A percentile compares a stretch with the other conserved stretches of the same genome.
phyloP scores from a whole-genome alignment of 176 grass and related monocot genomes.

The Elaeis guineensis region DNA sequence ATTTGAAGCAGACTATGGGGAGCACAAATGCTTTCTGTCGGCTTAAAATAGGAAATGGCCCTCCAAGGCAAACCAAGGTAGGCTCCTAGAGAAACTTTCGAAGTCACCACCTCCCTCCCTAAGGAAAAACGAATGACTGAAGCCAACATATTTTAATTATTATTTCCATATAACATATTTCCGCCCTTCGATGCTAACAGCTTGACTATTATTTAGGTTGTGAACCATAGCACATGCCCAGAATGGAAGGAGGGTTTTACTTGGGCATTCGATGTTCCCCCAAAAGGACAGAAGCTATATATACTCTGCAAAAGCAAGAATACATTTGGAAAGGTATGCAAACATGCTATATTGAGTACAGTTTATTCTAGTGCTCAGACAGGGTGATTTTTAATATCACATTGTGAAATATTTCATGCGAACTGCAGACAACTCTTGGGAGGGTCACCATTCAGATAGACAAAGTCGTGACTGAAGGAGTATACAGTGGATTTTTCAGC shows the following conservation, averaged over 20 bases:
- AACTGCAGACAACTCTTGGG: slow-evolving; percentile 56
- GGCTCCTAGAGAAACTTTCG: not conserved
- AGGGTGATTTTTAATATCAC: too few species aligned
- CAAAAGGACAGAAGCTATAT: slow-evolving; percentile 97
- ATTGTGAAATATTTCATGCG: too few species aligned
- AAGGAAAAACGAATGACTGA: too few species aligned
- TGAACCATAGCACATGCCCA: slow-evolving; percentile 65
- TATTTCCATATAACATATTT: too few species aligned
- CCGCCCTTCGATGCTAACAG: too few species aligned
- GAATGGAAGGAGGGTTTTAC: slow-evolving; percentile 96
- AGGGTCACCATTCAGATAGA: slow-evolving; percentile 96
- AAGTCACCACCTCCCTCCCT: too few species aligned
- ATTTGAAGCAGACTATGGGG: slow-evolving; percentile 94
- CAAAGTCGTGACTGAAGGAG: slow-evolving; percentile 85
- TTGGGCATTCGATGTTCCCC: slow-evolving; percentile 90
- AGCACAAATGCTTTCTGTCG: slow-evolving; percentile 93
- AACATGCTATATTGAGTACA: not conserved
- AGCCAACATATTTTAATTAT: too few species aligned
- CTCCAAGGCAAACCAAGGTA: slow-evolving; percentile 89
- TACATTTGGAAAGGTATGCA: slow-evolving; percentile 90
- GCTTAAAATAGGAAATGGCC: slow-evolving; percentile 90
- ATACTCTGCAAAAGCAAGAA: slow-evolving; percentile 98
- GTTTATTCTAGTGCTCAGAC: too few species aligned
- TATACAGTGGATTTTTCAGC: slow-evolving; percentile 88
- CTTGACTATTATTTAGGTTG: slow-evolving; percentile 41